Evolutionary conservation across 306 rosid species (phyloP).

Genomic region (Rubus parviflorus): DNA sequence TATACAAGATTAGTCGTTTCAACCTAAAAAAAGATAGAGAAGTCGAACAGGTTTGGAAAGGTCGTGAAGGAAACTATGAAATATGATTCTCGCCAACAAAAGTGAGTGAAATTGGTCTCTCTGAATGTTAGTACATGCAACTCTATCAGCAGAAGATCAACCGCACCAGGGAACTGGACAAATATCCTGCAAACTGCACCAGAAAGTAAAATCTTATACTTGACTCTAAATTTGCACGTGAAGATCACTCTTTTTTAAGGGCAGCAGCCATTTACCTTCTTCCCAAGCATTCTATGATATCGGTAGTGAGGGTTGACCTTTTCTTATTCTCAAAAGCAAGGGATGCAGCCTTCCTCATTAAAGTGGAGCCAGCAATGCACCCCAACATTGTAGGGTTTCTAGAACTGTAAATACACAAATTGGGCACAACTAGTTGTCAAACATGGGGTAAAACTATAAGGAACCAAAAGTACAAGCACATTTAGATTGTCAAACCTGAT

Average conservation of each 20-base stretch:
- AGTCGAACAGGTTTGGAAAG: not conserved
- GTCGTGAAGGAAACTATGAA: not conserved
- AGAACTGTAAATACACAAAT: conserved; percentile 36
- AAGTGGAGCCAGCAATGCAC: conserved; percentile 78
- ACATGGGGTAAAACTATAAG: not conserved
- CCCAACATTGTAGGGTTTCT: conserved; percentile 76
- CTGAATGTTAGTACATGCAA: not conserved
- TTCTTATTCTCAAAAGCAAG: conserved; percentile 73
- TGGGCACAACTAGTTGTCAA: conserved; percentile 13
- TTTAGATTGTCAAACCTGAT: conserved; percentile 44
- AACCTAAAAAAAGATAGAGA: not conserved
- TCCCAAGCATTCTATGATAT: conserved; percentile 86
- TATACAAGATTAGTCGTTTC: not conserved
- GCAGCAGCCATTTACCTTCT: conserved; percentile 52
- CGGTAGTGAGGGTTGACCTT: conserved; percentile 85
- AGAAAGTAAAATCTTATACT: conserved; percentile 16
- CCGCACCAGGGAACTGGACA: conserved; percentile 50
- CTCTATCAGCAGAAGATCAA: not conserved
- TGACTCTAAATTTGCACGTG: not conserved
- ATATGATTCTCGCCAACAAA: not conserved
- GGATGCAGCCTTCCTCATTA: conserved; percentile 88
- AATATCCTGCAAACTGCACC: conserved; percentile 76
- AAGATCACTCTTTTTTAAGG: not conserved
- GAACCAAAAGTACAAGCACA: not conserved
- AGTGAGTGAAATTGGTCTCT: not conserved